Evolutionary conservation across 176 grass and related monocot genomes (phyloP).

Genomic region (Bolboschoenus planiculmis): DNA sequence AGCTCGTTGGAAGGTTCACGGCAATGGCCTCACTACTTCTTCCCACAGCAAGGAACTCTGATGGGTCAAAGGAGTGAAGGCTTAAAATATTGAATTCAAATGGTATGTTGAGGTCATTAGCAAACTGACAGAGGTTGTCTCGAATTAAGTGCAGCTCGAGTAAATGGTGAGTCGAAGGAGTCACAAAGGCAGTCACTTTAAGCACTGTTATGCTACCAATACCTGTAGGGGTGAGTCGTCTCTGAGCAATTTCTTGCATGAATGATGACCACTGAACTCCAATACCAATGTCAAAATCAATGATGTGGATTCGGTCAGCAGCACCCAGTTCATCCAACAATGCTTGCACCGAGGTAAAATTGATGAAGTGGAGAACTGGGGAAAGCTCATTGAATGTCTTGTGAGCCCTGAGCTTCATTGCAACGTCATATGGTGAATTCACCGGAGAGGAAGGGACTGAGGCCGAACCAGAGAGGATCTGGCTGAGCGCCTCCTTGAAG

Average conservation of each 20-base stretch:
- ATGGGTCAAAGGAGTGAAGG: constrained; percentile 42
- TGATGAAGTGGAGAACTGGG: constrained; percentile 61
- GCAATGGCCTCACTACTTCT: constrained; percentile 41
- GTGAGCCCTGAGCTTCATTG: constrained; percentile 54
- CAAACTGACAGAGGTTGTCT: constrained; percentile 65
- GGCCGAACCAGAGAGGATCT: constrained; percentile 34
- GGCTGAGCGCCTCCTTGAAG: constrained; percentile 74
- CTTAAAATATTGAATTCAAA: constrained; percentile 55
- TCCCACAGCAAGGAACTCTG: constrained; percentile 25
- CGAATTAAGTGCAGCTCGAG: constrained; percentile 59
- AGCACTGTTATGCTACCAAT: constrained; percentile 26
- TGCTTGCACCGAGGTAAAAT: constrained; percentile 63
- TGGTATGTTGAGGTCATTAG: constrained; percentile 45
- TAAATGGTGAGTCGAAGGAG: constrained; percentile 45
- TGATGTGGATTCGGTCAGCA: constrained; percentile 54
- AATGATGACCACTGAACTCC: constrained; percentile 85
- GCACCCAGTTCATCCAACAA: constrained; percentile 58
- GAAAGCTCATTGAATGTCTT: constrained; percentile 73
- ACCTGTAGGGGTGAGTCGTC: background rate
- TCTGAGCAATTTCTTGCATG: constrained; percentile 67
- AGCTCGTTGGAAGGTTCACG: constrained; percentile 57
- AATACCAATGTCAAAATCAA: constrained; percentile 69
- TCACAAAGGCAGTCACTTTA: constrained; percentile 57
- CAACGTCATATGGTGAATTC: constrained; percentile 44
- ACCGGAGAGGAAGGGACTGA: constrained; percentile 18